These are phyloP conservation scores for Aspergillus asperescens DNA, from an alignment of 495 filamentous ascomycete species.

Conservation along the genomic window DNA sequence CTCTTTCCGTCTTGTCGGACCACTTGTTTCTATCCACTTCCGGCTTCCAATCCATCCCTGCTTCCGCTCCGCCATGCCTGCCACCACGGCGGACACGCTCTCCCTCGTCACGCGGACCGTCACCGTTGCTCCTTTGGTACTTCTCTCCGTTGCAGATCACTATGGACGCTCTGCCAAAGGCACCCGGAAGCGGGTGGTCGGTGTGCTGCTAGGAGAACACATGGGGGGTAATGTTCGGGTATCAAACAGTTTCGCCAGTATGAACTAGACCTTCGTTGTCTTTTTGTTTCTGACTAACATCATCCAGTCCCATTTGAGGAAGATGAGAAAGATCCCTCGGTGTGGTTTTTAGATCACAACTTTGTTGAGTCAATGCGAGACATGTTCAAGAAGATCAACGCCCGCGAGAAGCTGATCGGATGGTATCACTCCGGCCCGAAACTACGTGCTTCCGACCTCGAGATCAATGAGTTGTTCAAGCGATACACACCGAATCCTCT, in stretches of 20 bases:
- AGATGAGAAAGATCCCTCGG: conserved; percentile 95
- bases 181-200: conserved; percentile 88
- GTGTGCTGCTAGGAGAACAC: conserved; percentile 92
- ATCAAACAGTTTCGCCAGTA: conserved; percentile 98
- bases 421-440: conserved; percentile 99
- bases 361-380: conserved; percentile 99
- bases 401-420: conserved; percentile 95
- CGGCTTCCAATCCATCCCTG: neutral
- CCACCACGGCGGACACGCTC: conserved; percentile 91
- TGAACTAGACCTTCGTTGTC: conserved; percentile 19
- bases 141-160: conserved; percentile 97
- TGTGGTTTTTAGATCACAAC: conserved; percentile 99
- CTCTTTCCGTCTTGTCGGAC: conserved; percentile 1
- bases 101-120: conserved; percentile 88
- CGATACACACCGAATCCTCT: conserved; percentile 95
- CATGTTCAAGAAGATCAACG: conserved; percentile 99
- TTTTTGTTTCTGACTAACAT: conserved; percentile 7
- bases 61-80: conserved; percentile 61
- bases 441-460: conserved; percentile 90
- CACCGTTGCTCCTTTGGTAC: conserved; percentile 94
- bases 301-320: conserved; percentile 91
- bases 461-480: conserved; percentile 99
- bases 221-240: conserved; percentile 91
- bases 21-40: too few species aligned
- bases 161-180: conserved; percentile 91